Base-by-base conservation (phyloP, 1,284 basidiomycete species). In the Malassezia yamatoensis region DNA sequence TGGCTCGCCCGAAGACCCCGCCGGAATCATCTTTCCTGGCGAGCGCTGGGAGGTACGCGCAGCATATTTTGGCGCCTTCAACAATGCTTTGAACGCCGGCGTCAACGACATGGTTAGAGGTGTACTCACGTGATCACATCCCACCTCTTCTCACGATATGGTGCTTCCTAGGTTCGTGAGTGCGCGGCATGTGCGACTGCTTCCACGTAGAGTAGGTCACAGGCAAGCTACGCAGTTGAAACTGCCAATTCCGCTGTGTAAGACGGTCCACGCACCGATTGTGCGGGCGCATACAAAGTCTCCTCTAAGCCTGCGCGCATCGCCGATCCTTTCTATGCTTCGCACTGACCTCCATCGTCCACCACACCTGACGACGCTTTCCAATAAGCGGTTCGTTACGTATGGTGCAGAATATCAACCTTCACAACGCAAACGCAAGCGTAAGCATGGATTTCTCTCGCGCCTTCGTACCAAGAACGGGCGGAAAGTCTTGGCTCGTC, bases 401-500 rank as follows among this genome's bases (percentile, higher is more conserved):
- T 78, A 77, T 59, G 88, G 88, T 34, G 80, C 81, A 34, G 86
- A 88, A 75, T 93, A 90, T 72, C 88, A 90, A 72, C 88, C 88
- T 2, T 87, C 85, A 0, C 88, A 90, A 77, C 80, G 88, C 48
- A 87, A 87, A 72, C 79, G 89, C 48, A 93, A 93, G 78, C 81
- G 87, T 60, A 86, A 85, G 75, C 87, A 90, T 71, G 89, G 89
- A 9, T 93, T 90, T 75, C 78, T 93, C 37, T 80, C 83, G 0
- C 78, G 86, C 41, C 81, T 84, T 71, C 79, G 80, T 63, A 81
- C 80, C 37, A 77, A 80, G 18, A 80, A 79, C 29, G 86, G 85
- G 2, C 79, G 82, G 58, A 84, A 83, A 72, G 82, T 85, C 45
- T 76, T 87, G 55, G 77, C 74, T 47, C 43, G 66, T 5, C 53